Percentiles rank a stretch among this genome's conserved stretches.
Evolutionary conservation across 164 flowering plant genomes (phyloP).

Genomic region (Stephania cephalantha): DNA sequence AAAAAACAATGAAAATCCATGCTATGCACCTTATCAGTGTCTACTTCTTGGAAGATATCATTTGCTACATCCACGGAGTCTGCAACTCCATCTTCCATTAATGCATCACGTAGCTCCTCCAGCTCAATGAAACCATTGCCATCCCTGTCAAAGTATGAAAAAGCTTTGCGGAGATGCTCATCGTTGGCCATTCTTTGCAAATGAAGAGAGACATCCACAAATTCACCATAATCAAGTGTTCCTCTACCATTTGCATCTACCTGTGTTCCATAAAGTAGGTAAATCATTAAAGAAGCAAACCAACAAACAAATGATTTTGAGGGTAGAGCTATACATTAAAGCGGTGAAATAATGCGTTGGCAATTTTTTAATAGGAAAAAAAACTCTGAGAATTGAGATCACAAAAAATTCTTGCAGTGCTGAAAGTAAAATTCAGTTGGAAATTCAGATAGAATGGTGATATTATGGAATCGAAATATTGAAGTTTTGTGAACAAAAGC

Average conservation of each 20-base stretch:
- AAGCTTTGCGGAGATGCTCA: conserved; percentile 80
- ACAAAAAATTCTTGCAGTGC: too few relatives aligned
- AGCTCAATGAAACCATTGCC: conserved; percentile 73
- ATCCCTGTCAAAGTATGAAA: conserved; percentile 77
- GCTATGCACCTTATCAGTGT: conserved; percentile 71
- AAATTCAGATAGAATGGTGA: too few relatives aligned
- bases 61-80: conserved; percentile 61
- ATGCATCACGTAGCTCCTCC: conserved; percentile 65
- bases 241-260: conserved; percentile 72
- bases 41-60: conserved; percentile 88
- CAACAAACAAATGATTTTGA: not conserved
- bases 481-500: too few relatives aligned
- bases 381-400: too few relatives aligned
- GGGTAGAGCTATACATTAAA: not conserved
- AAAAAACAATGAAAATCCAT: not conserved
- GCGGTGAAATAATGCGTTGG: not conserved
- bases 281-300: not conserved
- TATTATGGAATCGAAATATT: too few relatives aligned
- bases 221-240: conserved; percentile 74
- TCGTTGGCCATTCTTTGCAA: conserved; percentile 82
- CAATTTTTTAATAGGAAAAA: not conserved
- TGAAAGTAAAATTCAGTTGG: too few relatives aligned
- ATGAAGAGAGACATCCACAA: conserved; percentile 73
- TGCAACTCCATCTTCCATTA: conserved; percentile 70
- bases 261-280: conserved; percentile 38